These are phyloP conservation scores for Nakazawaea ernobii DNA, from an alignment of 805 yeast genomes.

Conservation along the genomic window DNA sequence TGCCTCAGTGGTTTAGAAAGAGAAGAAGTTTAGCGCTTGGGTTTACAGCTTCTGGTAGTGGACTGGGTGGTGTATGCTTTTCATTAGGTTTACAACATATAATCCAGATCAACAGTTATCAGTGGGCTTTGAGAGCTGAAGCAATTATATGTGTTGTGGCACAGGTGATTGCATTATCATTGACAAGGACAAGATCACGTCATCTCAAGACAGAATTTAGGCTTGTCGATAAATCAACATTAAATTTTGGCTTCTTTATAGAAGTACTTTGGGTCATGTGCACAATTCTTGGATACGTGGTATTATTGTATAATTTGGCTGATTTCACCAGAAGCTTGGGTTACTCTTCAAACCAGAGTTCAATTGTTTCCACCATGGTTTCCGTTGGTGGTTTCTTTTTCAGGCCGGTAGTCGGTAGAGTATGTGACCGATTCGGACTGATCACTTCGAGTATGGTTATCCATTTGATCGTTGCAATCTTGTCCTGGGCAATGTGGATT, in stretches of 20 bases:
- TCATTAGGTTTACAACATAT: conserved; percentile 43
- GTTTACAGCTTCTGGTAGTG: conserved; percentile 44
- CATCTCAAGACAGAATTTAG: conserved; percentile 29
- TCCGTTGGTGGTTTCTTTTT: conserved; percentile 52
- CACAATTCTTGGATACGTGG: conserved; percentile 57
- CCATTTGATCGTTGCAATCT: conserved; percentile 32
- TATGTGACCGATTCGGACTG: conserved; percentile 48
- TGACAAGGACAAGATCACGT: conserved; percentile 33
- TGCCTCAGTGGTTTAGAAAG: conserved; percentile 69
- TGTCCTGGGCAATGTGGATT: conserved; percentile 47
- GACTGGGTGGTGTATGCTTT: conserved; percentile 46
- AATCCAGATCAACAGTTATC: conserved; percentile 29
- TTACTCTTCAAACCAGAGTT: conserved; percentile 46
- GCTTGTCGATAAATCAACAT: conserved; percentile 35
- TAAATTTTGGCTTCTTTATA: conserved; percentile 38
- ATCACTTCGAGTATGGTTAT: conserved; percentile 36
- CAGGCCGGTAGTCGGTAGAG: conserved; percentile 48
- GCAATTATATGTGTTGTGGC: conserved; percentile 33
- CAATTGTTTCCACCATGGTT: conserved; percentile 54
- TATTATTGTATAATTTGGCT: conserved; percentile 51
- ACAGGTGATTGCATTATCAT: conserved; percentile 24
- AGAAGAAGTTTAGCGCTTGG: conserved; percentile 52
- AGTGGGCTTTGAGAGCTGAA: conserved; percentile 49
- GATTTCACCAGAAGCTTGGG: conserved; percentile 59
- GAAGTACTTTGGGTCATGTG: conserved; percentile 34